phyloP scores from a whole-genome alignment of 495 filamentous ascomycete species.

The Penicillium cinerascens region DNA sequence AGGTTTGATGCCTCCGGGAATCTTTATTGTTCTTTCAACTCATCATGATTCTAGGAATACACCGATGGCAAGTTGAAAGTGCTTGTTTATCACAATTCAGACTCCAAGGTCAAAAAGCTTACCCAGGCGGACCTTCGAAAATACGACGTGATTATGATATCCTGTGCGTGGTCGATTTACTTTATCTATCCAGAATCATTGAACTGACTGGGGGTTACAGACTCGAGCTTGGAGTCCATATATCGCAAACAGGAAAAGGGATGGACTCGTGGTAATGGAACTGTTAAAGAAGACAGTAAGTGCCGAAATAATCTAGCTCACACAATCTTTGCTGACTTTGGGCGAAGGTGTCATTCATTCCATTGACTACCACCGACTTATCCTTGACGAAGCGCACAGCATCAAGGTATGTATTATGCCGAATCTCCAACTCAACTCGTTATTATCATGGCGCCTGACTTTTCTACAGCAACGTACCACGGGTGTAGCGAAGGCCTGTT shows the following conservation, averaged over 20 bases:
- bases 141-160: slow-evolving; percentile 93
- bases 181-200: neutral
- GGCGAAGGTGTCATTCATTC: slow-evolving; percentile 64
- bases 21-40: neutral
- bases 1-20: slow-evolving; percentile 26
- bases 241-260: slow-evolving; percentile 91
- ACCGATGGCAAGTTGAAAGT: slow-evolving; percentile 87
- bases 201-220: slow-evolving; percentile 24
- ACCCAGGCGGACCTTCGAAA: slow-evolving; percentile 67
- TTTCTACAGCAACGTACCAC: slow-evolving; percentile 62
- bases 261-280: slow-evolving; percentile 70
- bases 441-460: slow-evolving; percentile 20
- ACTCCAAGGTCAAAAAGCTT: slow-evolving; percentile 73
- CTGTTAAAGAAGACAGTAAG: slow-evolving; percentile 75
- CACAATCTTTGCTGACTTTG: neutral
- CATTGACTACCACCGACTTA: slow-evolving; percentile 82
- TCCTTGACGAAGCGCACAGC: slow-evolving; percentile 94
- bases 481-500: slow-evolving; percentile 91
- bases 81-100: slow-evolving; percentile 83
- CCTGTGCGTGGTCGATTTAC: slow-evolving; percentile 42
- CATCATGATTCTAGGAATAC: slow-evolving; percentile 52
- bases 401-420: slow-evolving; percentile 63
- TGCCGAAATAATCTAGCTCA: neutral
- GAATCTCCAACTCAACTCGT: neutral
- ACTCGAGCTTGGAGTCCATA: slow-evolving; percentile 88